Evolutionary conservation across 345 rosid species (phyloP), one percentile per base, ranked within the genome.

Genomic region (Boechera stricta): DNA sequence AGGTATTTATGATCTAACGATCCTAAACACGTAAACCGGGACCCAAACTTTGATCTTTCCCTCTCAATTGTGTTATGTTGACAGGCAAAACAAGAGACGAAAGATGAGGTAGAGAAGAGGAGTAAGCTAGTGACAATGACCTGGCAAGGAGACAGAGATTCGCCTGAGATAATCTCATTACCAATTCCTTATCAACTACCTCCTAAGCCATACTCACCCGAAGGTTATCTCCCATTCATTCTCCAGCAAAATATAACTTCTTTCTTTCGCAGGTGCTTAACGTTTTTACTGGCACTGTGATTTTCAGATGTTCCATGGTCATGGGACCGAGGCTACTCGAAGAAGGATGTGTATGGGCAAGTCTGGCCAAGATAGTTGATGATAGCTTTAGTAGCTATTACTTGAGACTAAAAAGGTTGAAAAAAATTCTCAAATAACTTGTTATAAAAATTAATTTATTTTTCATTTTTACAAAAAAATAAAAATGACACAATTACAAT

Each of bases 241-340:
- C 4, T 31, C 29, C n/a, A 38, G 15, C 62, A 12, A 12, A 47
- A 56, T 0, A 38, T 21, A 44, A 32, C 16, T 68, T 39, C 32
- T 49, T 59, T 42, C 16, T 71, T 26, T 44, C 6, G 29, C 29
- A 13, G 64, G 53, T 71, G 57, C 28, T 48, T 42, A 29, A 10
- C 7, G 36, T 10, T 79, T 32, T 42, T 24, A 51, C 36, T 48
- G 47, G 42, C 55, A 9, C 7, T 60, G 48, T 57, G 47, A 9
- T 32, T 42, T 69, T 61, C 91, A 92, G 99, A 95, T 82, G 84
- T 87, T 51, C 97, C 99, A 0, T 95, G 98, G 98, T 95, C 91
- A 26, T 92, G 99, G 99, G 98, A 92, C 81, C 79, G 94, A 70
- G 79, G 60, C 52, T 90, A 95, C 82, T 79, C 39, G 36, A 82